phyloP scores from a whole-genome alignment of 2,329 filamentous ascomycete species.

The Periglandula ipomoeae region DNA sequence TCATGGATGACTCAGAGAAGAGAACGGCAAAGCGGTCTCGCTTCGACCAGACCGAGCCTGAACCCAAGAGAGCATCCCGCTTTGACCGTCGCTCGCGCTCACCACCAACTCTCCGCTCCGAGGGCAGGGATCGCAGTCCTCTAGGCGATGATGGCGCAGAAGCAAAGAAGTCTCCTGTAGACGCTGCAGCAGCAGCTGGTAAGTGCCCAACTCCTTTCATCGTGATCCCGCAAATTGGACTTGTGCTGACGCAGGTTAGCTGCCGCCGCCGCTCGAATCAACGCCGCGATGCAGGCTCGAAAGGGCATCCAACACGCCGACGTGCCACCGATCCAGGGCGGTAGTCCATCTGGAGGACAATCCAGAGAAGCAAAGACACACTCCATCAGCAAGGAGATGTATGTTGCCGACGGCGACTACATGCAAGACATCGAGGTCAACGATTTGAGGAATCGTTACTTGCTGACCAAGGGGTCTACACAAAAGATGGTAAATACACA shows the following conservation, averaged over 20 bases:
- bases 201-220: slow-evolving; percentile 18
- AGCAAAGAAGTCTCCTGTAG: slow-evolving; percentile 42
- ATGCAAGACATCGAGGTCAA: slow-evolving; percentile 99
- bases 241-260: slow-evolving; percentile 36
- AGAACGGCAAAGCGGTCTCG: slow-evolving; percentile 73
- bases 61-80: slow-evolving; percentile 65
- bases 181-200: slow-evolving; percentile 75
- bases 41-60: slow-evolving; percentile 85
- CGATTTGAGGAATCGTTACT: slow-evolving; percentile 91
- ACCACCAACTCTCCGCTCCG: slow-evolving; percentile 57
- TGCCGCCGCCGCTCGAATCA: slow-evolving; percentile 82
- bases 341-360: not conserved
- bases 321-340: slow-evolving; percentile 62
- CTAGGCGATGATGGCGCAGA: slow-evolving; percentile 40
- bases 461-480: slow-evolving; percentile 90
- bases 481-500: slow-evolving; percentile 98
- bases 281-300: slow-evolving; percentile 73
- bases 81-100: slow-evolving; percentile 92
- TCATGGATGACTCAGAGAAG: slow-evolving; percentile 68
- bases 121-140: slow-evolving; percentile 76
- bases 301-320: slow-evolving; percentile 88
- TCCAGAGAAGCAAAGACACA: slow-evolving; percentile 8
- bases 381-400: slow-evolving; percentile 51
- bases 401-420: slow-evolving; percentile 92
- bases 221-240: slow-evolving; percentile 8